These are phyloP conservation scores for Trichoderma atrobrunneum DNA, from an alignment of 2,329 filamentous ascomycete genomes.

Conservation along the genomic window DNA sequence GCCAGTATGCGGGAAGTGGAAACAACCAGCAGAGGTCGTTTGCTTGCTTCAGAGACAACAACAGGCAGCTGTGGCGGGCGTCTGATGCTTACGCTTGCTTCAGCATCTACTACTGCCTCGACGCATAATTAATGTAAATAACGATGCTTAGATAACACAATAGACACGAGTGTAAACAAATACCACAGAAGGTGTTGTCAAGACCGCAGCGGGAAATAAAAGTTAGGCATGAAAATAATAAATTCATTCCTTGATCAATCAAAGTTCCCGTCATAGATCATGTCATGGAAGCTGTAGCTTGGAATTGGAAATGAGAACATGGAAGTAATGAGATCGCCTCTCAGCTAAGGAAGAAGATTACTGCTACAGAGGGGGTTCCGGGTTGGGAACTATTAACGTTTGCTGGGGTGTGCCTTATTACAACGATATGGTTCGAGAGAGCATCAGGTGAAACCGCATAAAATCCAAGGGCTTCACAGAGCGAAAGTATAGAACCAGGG, in stretches of 20 bases:
- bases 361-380: background rate
- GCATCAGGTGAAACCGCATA: background rate
- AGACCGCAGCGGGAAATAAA: background rate
- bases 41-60: constrained; percentile 7
- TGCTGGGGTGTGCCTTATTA: background rate
- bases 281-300: background rate
- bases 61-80: constrained; percentile 5
- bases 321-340: background rate
- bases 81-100: background rate
- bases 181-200: background rate
- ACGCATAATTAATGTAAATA: background rate
- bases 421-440: background rate
- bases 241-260: background rate
- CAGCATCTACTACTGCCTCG: constrained; percentile 11
- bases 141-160: background rate
- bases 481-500: background rate
- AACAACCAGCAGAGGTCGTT: constrained; percentile 9
- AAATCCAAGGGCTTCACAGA: background rate
- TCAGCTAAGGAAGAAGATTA: background rate
- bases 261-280: background rate
- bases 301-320: background rate
- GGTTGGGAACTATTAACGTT: background rate
- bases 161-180: background rate
- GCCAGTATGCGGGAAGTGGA: background rate
- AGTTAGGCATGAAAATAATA: background rate